Evolutionary conservation across 1,284 basidiomycete genomes (phyloP), one percentile per base, ranked within the genome.

Genomic region (Amylostereum chailletii): DNA sequence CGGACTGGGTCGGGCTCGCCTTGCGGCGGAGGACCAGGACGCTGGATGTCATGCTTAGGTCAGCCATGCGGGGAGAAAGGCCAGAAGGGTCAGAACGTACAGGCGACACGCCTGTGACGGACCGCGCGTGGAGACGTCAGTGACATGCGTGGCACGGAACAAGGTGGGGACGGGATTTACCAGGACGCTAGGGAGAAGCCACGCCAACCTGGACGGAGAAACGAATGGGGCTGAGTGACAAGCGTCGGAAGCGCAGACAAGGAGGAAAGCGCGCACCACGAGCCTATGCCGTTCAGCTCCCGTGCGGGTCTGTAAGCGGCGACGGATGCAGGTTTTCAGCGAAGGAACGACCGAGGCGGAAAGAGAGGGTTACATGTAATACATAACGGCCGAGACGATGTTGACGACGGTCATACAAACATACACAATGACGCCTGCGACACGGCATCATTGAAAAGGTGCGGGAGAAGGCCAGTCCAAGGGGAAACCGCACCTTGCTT

Each of bases 1-100:
- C 49, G 27, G 49, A 49, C 36, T 61, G 58, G 5, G 58, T 60
- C 8, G 59, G 60, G 9, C 34, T 40, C 10, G 48, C 58, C 45
- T 51, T 53, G 42, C 55, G 48, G 19, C 60, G 55, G 19, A 62
- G 57, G 33, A 55, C 47, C 10, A 62, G 49, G 34, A 61, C 58
- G 39, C 61, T 62, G 47, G 9, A 45, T 3, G 10, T 31, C 2
- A n/a, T 6, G 33, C 42, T 34, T 27, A 45, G 19, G 53, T 34
- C 3, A 51, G 36, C 30, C 40, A 51, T 37, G n/a, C 36, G n/a
- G 36, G 36, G 27, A 29, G 3, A 10, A 7, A 7, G 33, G 32
- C 9, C 30, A 1, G 29, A 39, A n/a, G 29, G 4, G 11, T 3
- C 8, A 10, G 19, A 26, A 42, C 54, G 42, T 38, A 56, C 55